phyloP scores from a whole-genome alignment of 345 rosid species.

The Diplotaxis tenuifolia region DNA sequence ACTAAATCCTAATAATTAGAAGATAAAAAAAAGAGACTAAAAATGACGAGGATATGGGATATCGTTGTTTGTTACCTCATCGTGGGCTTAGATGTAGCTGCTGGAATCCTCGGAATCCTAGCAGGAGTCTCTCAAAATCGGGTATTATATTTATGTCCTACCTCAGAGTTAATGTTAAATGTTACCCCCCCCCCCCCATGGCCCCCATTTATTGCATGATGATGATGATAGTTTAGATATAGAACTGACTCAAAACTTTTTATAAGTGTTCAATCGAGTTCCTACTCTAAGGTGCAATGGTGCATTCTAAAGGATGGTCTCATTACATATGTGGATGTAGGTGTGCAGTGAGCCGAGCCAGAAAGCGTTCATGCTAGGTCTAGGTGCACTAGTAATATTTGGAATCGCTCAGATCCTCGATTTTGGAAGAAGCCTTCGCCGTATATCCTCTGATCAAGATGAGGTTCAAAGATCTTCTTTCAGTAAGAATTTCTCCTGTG shows the following conservation, averaged over 20 bases:
- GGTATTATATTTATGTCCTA: constrained; percentile 28
- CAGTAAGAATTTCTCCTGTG: constrained; percentile 61
- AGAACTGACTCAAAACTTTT: too few species aligned
- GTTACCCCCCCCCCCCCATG: too few species aligned
- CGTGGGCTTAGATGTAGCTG: constrained; percentile 71
- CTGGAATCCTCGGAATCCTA: constrained; percentile 79
- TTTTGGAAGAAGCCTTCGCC: constrained; percentile 69
- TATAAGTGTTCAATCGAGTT: too few species aligned
- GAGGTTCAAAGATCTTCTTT: constrained; percentile 70
- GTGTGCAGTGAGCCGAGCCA: constrained; percentile 85
- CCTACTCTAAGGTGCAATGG: not conserved
- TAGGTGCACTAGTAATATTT: constrained; percentile 66
- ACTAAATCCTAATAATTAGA: constrained; percentile 5
- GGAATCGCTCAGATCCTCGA: constrained; percentile 65
- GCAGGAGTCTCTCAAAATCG: constrained; percentile 83
- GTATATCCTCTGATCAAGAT: constrained; percentile 80
- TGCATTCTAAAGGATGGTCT: not conserved
- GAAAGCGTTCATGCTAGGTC: constrained; percentile 72
- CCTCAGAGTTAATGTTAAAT: too few species aligned
- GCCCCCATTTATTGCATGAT: not conserved
- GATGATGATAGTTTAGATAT: not conserved
- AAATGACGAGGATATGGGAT: constrained; percentile 60
- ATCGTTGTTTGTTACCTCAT: constrained; percentile 70
- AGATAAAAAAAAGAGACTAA: too few species aligned
- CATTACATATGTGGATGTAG: constrained; percentile 27